phyloP scores from a whole-genome alignment of 345 rosid genomes.

The Excoecaria cochinchinensis region DNA sequence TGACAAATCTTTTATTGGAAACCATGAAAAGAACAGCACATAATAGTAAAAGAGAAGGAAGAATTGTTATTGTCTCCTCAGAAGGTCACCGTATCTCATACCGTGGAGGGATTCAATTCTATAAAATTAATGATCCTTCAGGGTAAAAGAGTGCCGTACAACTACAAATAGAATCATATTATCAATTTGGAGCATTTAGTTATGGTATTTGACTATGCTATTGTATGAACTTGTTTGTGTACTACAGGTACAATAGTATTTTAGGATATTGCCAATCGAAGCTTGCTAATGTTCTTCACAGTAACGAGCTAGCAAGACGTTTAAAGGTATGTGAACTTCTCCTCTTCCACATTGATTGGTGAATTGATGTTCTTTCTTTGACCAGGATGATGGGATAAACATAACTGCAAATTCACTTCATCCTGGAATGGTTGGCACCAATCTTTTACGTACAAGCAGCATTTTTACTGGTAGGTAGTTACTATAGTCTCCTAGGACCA shows the following conservation, averaged over 20 bases:
- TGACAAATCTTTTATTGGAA: constrained; percentile 6
- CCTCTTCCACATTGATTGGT: neutral
- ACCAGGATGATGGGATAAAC: constrained; percentile 55
- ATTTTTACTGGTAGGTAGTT: constrained; percentile 46
- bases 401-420: constrained; percentile 72
- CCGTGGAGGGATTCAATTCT: neutral
- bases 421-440: constrained; percentile 64
- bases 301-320: constrained; percentile 10
- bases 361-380: neutral
- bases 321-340: neutral
- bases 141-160: neutral
- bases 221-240: neutral
- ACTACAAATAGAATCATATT: neutral
- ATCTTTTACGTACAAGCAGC: constrained; percentile 39
- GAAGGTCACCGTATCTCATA: neutral
- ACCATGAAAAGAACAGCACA: neutral
- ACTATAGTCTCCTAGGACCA: neutral
- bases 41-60: constrained; percentile 4
- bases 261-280: constrained; percentile 1
- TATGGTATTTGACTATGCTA: neutral
- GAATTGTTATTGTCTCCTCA: constrained; percentile 4
- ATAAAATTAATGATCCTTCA: constrained; percentile 8
- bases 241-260: neutral
- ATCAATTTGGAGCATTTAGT: neutral
- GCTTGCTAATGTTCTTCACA: constrained; percentile 4